Evolutionary conservation across 352 stramenopile genomes (phyloP), one percentile per base, ranked within the genome.

Genomic region (Pythium vanterpoolii): DNA sequence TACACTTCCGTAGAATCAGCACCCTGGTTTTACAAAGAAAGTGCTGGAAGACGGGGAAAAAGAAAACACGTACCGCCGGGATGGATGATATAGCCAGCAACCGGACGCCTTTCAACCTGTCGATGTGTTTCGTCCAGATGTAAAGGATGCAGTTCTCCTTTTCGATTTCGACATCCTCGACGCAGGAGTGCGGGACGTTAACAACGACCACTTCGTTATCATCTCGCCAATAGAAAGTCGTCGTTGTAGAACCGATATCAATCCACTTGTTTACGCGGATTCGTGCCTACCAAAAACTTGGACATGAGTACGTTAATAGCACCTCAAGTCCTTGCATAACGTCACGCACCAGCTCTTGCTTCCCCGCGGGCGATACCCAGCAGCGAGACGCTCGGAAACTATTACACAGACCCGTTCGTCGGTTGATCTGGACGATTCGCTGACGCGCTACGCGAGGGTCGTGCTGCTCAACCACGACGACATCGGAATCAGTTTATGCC

Each of bases 161-260:
- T 18, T 81, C 73, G 5, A 79, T 63, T 24, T 83, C 74, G 2
- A 80, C 30, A 19, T 57, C 66, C 46, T 83, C 63, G 23, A 87
- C 53, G 40, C 74, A 80, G 2, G 46, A 64, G 46, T 82, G 76
- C 8, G 79, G 79, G 14, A 89, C 61, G 39, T 89, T 89, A 42
- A 79, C 68, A 21, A 89, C 62, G 9, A 71, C 74, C 0, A 74
- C 77, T 30, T 83, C 64, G 28, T n/a, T 59, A 3, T 57, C 55
- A 9, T 74, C 54, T 13, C 68, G 69, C 39, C 70, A 77, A 54
- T 89, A 89, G 39, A 86, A 86, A 2, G 66, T 84, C 28, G 70
- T 67, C 7, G 63, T 81, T 0, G 59, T 78, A 1, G 50, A 62
- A 0, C 79, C 76, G 49, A 86, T 66, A 54, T 89, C 79, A 18